Evolutionary conservation across 768 basidiomycete species (phyloP).

Genomic region (Leucosporidium yakuticum): DNA sequence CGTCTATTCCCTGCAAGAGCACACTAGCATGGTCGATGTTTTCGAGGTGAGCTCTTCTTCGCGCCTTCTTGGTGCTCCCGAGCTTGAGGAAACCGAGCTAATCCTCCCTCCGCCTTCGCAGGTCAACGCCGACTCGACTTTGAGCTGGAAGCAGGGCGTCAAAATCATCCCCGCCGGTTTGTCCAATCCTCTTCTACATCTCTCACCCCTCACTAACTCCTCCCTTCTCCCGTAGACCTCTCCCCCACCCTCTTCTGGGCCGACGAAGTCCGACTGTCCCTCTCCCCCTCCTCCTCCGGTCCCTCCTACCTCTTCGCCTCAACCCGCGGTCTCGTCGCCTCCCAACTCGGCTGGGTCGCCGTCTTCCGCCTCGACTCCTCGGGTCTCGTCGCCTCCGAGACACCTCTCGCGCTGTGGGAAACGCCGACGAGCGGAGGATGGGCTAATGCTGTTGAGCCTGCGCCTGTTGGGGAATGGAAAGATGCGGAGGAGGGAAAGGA

Average conservation of each 20-base stretch:
- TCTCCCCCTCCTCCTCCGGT: constrained; percentile 3
- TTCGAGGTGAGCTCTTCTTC: constrained; percentile 13
- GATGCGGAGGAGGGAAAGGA: constrained; percentile 10
- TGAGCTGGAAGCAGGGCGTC: constrained; percentile 28
- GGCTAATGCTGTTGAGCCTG: constrained; percentile 40
- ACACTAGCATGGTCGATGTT: constrained; percentile 35
- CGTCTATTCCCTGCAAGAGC: constrained; percentile 40
- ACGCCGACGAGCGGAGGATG: constrained; percentile 40
- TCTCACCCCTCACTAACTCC: neutral
- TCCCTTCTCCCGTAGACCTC: neutral
- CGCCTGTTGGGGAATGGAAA: constrained; percentile 15
- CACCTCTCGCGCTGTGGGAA: constrained; percentile 25
- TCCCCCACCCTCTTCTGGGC: constrained; percentile 5
- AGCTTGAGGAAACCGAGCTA: neutral
- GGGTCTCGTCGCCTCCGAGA: constrained; percentile 13
- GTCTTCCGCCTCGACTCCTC: constrained; percentile 24
- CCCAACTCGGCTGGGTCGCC: constrained; percentile 36
- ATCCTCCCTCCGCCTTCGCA: neutral
- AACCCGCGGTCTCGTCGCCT: constrained; percentile 33
- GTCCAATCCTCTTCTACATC: neutral
- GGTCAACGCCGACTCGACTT: constrained; percentile 10
- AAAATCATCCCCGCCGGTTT: constrained; percentile 34
- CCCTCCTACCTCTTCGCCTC: constrained; percentile 37
- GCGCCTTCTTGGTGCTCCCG: neutral
- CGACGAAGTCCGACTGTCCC: constrained; percentile 30